phyloP scores from a whole-genome alignment of 129 eudicot species.

The Saussurea involucrata region DNA sequence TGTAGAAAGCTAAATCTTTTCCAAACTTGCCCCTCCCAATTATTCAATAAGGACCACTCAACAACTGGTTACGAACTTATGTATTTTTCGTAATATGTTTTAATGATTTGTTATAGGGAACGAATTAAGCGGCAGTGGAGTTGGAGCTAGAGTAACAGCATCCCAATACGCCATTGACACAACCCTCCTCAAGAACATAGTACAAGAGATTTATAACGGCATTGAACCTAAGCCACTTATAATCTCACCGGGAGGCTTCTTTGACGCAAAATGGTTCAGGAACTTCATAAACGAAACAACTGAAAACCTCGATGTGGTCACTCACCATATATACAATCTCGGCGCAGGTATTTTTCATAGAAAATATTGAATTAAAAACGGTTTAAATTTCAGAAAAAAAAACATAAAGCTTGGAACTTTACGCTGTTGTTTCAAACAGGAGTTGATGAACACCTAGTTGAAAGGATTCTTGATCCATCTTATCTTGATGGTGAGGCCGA shows the following conservation, averaged over 20 bases:
- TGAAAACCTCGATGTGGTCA: constrained; percentile 44
- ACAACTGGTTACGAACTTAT: no score
- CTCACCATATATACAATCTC: constrained; percentile 80
- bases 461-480: constrained; percentile 66
- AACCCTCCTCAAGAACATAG: constrained; percentile 34
- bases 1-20: no score
- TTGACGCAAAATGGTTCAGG: constrained; percentile 59
- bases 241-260: constrained; percentile 82
- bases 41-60: no score
- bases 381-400: not conserved
- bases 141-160: constrained; percentile 61
- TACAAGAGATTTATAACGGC: constrained; percentile 49
- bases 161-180: constrained; percentile 59
- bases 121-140: constrained; percentile 70
- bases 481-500: constrained; percentile 52
- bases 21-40: no score
- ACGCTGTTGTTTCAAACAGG: constrained; percentile 33
- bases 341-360: constrained; percentile 61
- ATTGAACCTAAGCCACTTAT: constrained; percentile 42
- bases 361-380: not conserved
- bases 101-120: constrained; percentile 47
- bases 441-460: constrained; percentile 58
- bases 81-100: not conserved
- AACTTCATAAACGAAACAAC: constrained; percentile 41
- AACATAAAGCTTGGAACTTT: constrained; percentile 3